Conservation (phyloP, 2,329 filamentous ascomycete species). For the Xylaria polymorpha region DNA sequence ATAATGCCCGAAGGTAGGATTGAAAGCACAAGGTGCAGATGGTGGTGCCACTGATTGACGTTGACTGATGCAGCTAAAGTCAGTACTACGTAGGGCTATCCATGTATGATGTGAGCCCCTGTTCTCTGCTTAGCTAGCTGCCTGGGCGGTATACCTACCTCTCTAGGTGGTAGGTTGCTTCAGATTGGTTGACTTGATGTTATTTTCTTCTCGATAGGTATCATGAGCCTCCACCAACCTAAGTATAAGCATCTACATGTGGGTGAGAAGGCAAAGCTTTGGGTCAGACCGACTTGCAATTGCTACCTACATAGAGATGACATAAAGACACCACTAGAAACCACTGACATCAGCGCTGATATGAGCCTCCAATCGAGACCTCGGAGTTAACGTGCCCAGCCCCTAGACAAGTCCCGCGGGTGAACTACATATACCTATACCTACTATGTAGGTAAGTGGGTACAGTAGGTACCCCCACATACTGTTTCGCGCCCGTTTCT, state of each 20-base stretch:
- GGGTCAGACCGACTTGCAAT: background rate
- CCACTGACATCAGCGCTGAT: background rate
- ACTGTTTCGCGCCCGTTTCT: too few relatives aligned
- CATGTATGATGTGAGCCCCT: background rate
- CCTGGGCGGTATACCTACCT: background rate
- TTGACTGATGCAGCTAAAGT: background rate
- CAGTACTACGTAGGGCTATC: background rate
- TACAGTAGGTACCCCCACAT: too few relatives aligned
- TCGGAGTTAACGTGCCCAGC: background rate
- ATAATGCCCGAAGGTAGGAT: background rate
- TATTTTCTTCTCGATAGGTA: background rate
- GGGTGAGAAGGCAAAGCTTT: background rate
- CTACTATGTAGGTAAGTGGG: too few relatives aligned
- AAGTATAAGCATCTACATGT: too few relatives aligned
- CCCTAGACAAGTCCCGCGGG: background rate
- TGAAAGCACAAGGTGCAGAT: background rate
- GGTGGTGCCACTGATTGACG: slow-evolving; percentile 1
- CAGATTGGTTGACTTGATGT: background rate
- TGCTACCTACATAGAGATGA: background rate
- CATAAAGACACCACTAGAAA: background rate
- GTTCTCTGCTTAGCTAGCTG: background rate
- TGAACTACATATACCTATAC: too few relatives aligned
- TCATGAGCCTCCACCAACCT: background rate
- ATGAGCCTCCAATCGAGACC: too few relatives aligned
- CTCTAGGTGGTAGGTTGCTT: background rate